Evolutionary conservation across 2,329 filamentous ascomycete species (phyloP), one percentile per base, ranked within the genome.

Genomic region (Hypomyces rosellus): DNA sequence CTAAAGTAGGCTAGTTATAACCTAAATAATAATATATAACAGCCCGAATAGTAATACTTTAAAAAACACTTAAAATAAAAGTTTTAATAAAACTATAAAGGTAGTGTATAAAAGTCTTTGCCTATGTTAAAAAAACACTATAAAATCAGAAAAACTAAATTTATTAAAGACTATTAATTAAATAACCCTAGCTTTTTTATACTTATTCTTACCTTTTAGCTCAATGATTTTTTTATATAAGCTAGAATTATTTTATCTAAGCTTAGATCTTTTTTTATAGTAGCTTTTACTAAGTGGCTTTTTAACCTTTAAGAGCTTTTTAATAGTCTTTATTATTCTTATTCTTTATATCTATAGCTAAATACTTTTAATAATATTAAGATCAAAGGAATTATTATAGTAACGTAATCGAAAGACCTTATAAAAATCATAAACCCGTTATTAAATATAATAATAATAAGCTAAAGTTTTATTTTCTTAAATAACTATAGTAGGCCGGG

Each of bases 371-470:
- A 14, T 45, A 45, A 20, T 43, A 22, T 38, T 45, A 20, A 20
- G 20, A 20, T 20, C 5, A 20, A 20, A 5, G 20, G 20, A 20
- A 20, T 18, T 50, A 40, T 34, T 43, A 34, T 45, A 39, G 4
- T 49, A 49, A 49, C 4, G 5, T 45, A 50, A 9, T 45, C 45
- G 22, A 36, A n/a, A 33, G n/a, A 46, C 45, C 34, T 45, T 37
- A 37, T 42, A 49, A 33, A 49, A 34, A 14, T 34, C 12, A 42
- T 16, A 42, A 15, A 43, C 20, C 15, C 36, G 22, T 34, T 44
- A 49, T 15, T 18, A 16, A 44, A 25, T 43, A 43, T 34, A 49
- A 14, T 41, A 41, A 41, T 20, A 4, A 41, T 41, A 37, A 15
- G 4, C n/a, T 37, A 13, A 37, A 41, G 11, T 4, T 4, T 41